Evolutionary conservation across 345 rosid genomes (phyloP).

Genomic region (Firmiana major): DNA sequence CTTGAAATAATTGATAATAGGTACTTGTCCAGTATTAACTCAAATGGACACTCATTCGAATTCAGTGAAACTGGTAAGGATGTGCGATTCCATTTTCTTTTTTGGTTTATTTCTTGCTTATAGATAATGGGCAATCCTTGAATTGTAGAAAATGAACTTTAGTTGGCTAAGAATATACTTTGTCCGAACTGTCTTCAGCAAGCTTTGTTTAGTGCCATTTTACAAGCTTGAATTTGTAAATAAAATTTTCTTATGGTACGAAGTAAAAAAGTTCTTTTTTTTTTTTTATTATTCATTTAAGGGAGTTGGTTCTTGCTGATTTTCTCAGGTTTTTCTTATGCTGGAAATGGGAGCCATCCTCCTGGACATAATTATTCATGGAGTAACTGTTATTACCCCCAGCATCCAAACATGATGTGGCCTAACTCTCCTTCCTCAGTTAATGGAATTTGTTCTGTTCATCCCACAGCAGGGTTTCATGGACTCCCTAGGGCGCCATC

Average conservation of each 20-base stretch:
- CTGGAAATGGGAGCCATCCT: conserved; percentile 35
- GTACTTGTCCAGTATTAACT: conserved; percentile 27
- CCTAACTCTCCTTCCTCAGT: conserved; percentile 49
- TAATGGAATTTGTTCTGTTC: conserved; percentile 39
- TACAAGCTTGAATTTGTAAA: conserved; percentile 8
- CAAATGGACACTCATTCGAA: conserved; percentile 40
- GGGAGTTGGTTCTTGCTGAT: conserved; percentile 11
- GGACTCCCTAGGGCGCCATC: conserved; percentile 47
- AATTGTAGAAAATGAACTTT: neutral
- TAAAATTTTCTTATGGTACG: neutral
- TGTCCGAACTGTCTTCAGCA: neutral
- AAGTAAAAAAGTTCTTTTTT: neutral
- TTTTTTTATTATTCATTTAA: neutral
- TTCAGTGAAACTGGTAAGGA: conserved; percentile 43
- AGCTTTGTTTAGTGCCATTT: neutral
- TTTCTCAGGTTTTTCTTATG: conserved; percentile 43
- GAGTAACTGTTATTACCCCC: conserved; percentile 42
- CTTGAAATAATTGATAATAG: conserved; percentile 39
- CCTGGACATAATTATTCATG: conserved; percentile 40
- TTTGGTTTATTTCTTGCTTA: neutral
- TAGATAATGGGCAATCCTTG: neutral
- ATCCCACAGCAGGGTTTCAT: conserved; percentile 28
- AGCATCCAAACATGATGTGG: conserved; percentile 53
- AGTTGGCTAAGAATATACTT: neutral
- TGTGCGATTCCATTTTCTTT: neutral